Percentiles rank a stretch among this genome's conserved stretches.
These are phyloP conservation scores for Alternaria consortialis DNA, from an alignment of 2,329 filamentous ascomycete genomes.

Conservation along the genomic window DNA sequence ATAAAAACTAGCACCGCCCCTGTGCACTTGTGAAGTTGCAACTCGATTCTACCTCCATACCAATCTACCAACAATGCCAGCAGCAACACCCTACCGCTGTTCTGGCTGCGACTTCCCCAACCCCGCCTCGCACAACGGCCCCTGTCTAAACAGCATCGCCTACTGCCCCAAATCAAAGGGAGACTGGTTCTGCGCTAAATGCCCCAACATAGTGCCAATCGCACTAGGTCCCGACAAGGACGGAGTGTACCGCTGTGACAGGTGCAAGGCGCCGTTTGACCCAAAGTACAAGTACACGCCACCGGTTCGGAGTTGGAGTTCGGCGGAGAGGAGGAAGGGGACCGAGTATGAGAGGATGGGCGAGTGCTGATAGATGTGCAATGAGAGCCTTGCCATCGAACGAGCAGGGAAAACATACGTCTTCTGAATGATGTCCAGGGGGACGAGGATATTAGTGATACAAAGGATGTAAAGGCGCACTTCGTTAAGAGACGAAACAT, in stretches of 20 bases:
- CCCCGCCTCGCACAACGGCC: neutral
- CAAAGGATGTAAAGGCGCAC: neutral
- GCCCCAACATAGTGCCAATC: neutral
- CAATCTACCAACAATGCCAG: neutral
- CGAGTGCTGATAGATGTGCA: neutral
- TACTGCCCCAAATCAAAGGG: conserved; percentile 6
- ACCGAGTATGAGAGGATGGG: neutral
- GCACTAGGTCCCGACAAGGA: neutral
- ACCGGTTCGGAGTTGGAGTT: conserved; percentile 1
- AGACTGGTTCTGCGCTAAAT: conserved; percentile 6
- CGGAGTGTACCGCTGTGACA: neutral
- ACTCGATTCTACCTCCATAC: neutral
- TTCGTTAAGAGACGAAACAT: neutral
- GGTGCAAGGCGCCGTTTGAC: neutral
- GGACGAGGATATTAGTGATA: neutral
- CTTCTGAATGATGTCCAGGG: neutral
- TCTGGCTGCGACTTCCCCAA: neutral
- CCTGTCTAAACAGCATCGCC: neutral
- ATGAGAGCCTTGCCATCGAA: neutral
- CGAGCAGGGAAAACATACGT: neutral
- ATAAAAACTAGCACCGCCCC: neutral
- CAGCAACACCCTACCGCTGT: neutral
- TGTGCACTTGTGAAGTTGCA: neutral
- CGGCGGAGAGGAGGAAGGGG: conserved; percentile 1
- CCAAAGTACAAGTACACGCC: conserved; percentile 5